A percentile compares a stretch with the other conserved stretches of the same genome.
phyloP scores from a whole-genome alignment of 2,329 filamentous ascomycete genomes.

The Trichoderma brevicompactum region DNA sequence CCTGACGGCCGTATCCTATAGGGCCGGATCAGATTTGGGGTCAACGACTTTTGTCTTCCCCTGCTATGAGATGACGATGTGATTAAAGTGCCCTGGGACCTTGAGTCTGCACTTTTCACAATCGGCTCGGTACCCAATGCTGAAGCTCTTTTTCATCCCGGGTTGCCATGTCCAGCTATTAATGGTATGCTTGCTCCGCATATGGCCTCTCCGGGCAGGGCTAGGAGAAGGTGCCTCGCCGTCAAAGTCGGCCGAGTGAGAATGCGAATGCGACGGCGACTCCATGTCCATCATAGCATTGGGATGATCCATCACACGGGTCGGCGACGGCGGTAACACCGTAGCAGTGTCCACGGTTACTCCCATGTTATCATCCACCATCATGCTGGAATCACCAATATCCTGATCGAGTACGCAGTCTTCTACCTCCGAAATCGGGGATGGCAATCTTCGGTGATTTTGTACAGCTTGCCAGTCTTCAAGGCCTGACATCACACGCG shows the following conservation, averaged over 20 bases:
- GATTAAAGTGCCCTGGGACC: slow-evolving; percentile 79
- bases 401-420: slow-evolving; percentile 49
- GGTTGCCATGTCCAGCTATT: slow-evolving; percentile 65
- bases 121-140: slow-evolving; percentile 77
- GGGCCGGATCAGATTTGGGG: slow-evolving; percentile 29
- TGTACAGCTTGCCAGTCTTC: slow-evolving; percentile 58
- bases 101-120: slow-evolving; percentile 77
- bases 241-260: slow-evolving; percentile 38
- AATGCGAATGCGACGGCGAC: slow-evolving; percentile 32
- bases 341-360: slow-evolving; percentile 33
- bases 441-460: slow-evolving; percentile 59
- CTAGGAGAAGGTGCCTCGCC: slow-evolving; percentile 50
- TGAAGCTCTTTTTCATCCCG: slow-evolving; percentile 71
- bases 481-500: slow-evolving; percentile 52
- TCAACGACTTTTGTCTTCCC: slow-evolving; percentile 38
- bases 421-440: slow-evolving; percentile 63
- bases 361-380: slow-evolving; percentile 42
- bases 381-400: slow-evolving; percentile 40
- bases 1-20: slow-evolving; percentile 38
- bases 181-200: slow-evolving; percentile 62
- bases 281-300: slow-evolving; percentile 47
- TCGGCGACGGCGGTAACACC: slow-evolving; percentile 35
- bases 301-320: slow-evolving; percentile 47
- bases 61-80: slow-evolving; percentile 69
- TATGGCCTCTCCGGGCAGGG: slow-evolving; percentile 59